These are phyloP conservation scores for Alternaria solani DNA, from an alignment of 2,329 filamentous ascomycete genomes.

Conservation along the genomic window DNA sequence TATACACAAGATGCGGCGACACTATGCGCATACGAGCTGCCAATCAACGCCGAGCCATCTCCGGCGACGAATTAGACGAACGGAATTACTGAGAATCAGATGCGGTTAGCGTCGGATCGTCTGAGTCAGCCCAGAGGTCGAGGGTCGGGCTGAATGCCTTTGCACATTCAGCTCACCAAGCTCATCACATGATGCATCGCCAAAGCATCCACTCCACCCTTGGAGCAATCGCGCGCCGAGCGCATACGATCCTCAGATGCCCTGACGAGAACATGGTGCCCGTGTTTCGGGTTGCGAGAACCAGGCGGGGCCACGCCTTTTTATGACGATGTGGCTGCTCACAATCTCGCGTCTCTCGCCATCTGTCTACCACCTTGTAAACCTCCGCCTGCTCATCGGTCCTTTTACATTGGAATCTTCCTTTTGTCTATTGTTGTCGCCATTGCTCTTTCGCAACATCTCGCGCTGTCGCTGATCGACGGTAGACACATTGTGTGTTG, in stretches of 20 bases:
- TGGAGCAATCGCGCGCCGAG: background rate
- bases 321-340: constrained; percentile 3
- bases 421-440: background rate
- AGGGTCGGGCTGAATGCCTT: background rate
- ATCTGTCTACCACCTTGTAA: background rate
- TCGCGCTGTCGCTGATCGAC: background rate
- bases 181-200: background rate
- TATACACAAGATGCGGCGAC: constrained; percentile 4
- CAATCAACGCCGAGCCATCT: constrained; percentile 13
- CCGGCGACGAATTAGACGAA: constrained; percentile 19
- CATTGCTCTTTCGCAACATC: background rate
- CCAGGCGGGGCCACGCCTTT: background rate
- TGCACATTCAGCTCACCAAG: background rate
- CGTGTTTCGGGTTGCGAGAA: constrained; percentile 1
- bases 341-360: background rate
- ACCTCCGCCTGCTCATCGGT: background rate
- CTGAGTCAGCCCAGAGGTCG: constrained; percentile 2
- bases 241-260: background rate
- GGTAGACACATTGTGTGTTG: background rate
- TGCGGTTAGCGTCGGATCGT: constrained; percentile 2
- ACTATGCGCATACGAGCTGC: constrained; percentile 8
- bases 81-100: constrained; percentile 19
- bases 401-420: background rate
- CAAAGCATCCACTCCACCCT: background rate
- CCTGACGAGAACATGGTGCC: background rate